These are phyloP conservation scores for Hemileccinum impolitum DNA, from an alignment of 768 basidiomycete species.

Conservation along the genomic window DNA sequence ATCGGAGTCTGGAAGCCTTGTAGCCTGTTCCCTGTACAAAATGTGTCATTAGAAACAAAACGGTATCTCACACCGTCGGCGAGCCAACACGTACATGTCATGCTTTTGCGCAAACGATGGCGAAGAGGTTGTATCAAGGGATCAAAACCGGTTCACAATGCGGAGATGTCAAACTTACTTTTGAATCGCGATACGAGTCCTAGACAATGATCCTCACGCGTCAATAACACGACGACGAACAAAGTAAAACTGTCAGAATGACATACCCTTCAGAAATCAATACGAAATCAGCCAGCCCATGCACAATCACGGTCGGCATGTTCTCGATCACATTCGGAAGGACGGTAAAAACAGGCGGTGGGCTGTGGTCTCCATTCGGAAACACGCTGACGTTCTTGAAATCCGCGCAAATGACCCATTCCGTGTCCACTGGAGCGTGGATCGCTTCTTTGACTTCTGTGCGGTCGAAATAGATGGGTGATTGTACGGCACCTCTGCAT, in stretches of 20 bases:
- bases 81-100: slow-evolving; percentile 35
- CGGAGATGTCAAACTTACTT: slow-evolving; percentile 40
- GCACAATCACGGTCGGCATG: slow-evolving; percentile 61
- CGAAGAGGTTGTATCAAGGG: too few species aligned
- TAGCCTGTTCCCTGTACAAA: slow-evolving; percentile 45
- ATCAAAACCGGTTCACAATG: not conserved
- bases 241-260: not conserved
- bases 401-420: slow-evolving; percentile 64
- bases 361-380: slow-evolving; percentile 55
- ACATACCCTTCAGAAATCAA: slow-evolving; percentile 70
- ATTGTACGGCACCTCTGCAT: slow-evolving; percentile 51
- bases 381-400: slow-evolving; percentile 62
- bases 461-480: slow-evolving; percentile 69
- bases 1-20: slow-evolving; percentile 78
- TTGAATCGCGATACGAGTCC: slow-evolving; percentile 60
- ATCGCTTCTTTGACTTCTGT: slow-evolving; percentile 61
- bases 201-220: slow-evolving; percentile 11
- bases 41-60: slow-evolving; percentile 20
- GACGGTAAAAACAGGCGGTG: slow-evolving; percentile 60
- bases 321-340: slow-evolving; percentile 75
- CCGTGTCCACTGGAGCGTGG: slow-evolving; percentile 59
- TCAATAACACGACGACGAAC: slow-evolving; percentile 8
- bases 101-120: slow-evolving; percentile 17
- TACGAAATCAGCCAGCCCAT: slow-evolving; percentile 71
- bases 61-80: slow-evolving; percentile 1